phyloP scores from a whole-genome alignment of 345 rosid species.

The Bruguiera gymnorhiza region DNA sequence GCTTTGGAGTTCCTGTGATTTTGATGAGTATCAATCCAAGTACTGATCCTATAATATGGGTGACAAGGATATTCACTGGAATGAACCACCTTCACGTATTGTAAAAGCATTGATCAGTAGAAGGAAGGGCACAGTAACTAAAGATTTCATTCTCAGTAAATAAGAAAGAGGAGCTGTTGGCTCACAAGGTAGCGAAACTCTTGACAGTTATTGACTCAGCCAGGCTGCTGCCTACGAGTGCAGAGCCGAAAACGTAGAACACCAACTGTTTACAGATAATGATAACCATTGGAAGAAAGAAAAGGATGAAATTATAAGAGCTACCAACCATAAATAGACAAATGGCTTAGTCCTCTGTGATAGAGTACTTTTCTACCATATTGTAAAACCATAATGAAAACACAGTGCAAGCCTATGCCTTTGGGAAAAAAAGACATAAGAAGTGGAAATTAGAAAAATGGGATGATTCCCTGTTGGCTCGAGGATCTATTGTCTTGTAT shows the following conservation, averaged over 20 bases:
- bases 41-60: conserved; percentile 24
- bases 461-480: too few relatives aligned
- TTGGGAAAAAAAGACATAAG: too few relatives aligned
- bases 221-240: conserved; percentile 33
- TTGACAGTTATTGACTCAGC: conserved; percentile 35
- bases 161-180: neutral
- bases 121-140: neutral
- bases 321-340: too few relatives aligned
- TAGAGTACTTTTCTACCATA: too few relatives aligned
- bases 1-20: conserved; percentile 22
- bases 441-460: too few relatives aligned
- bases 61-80: conserved; percentile 26
- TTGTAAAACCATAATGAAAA: too few relatives aligned
- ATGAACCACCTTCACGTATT: conserved; percentile 33
- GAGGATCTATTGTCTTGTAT: too few relatives aligned
- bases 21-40: conserved; percentile 26
- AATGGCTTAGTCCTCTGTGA: too few relatives aligned
- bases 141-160: neutral
- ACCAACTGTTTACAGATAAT: conserved; percentile 24
- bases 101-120: neutral
- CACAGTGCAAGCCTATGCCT: too few relatives aligned
- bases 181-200: conserved; percentile 36
- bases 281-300: too few relatives aligned
- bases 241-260: conserved; percentile 38
- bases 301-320: too few relatives aligned